Base-by-base conservation (phyloP, 768 basidiomycete species). In the Lyophyllum decastes region DNA sequence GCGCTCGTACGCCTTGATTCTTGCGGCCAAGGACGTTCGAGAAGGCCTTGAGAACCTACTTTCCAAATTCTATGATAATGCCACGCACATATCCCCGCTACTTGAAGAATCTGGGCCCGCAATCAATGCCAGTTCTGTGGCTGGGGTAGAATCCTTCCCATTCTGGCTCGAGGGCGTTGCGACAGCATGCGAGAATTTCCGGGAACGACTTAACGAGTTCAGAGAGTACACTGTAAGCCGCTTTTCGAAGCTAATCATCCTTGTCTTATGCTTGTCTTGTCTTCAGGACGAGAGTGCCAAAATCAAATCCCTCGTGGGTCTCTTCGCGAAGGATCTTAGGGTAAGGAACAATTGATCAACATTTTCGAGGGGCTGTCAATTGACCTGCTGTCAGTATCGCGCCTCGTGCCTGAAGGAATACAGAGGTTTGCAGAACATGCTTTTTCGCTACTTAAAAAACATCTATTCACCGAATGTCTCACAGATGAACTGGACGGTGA, bases 191-290 rank as follows among this genome's bases (percentile, higher is more conserved):
- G 49, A 59, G 19, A 50, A 21, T 1, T 54, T 66, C 43, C 47
- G 55, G 22, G 63, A 59, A 16, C 58, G 63, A 1, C 41, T 66
- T 19, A 25, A 54, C 27, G 63, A 66, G 19, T 66, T 64, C 34
- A 54, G 63, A 26, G 61, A 66, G 48, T 64, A 64, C 34, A 64
- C 61, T 3, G 65, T 62, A 19, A 52, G 65, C 52, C 11, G 25
- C 12, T 33, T 19, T 22, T 16, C 25, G 12, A 45, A n/a, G 3
- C 17, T n/a, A 47, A 45, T 35, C 22, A 34, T 3, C 33, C 30
- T 25, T 19, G 19, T n/a, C 26, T 41, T 40, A 19, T 10, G 52
- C 44, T 19, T 4, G 34, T 17, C 16, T 25, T 12, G 7, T 14
- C 8, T 35, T 11, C 33, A 64, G 64, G 54, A 60, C 19, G 64